Evolutionary conservation across 108 stramenopile species (phyloP).

Genomic region (Cyclotella cryptica): DNA sequence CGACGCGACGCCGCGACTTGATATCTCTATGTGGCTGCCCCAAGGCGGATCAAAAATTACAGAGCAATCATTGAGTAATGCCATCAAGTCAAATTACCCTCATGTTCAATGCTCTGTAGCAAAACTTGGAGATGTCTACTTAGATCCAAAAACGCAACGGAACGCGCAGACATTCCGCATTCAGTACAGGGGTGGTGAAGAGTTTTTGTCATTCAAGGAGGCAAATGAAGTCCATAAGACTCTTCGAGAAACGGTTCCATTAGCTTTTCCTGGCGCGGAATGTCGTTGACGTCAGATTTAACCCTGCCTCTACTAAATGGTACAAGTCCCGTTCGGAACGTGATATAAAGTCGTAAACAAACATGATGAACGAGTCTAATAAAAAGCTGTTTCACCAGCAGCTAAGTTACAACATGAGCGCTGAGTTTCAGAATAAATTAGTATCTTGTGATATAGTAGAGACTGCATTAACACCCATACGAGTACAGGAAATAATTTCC

Average conservation of each 20-base stretch:
- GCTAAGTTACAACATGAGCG: no score
- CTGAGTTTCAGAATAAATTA: no score
- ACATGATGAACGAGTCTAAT: no score
- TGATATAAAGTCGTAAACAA: no score
- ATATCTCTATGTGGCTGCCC: constrained; percentile 54
- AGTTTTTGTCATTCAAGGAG: constrained; percentile 27
- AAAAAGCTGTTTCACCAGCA: no score
- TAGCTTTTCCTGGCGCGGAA: constrained; percentile 53
- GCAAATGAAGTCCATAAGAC: constrained; percentile 52
- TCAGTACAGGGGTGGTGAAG: constrained; percentile 45
- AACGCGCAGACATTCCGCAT: constrained; percentile 50
- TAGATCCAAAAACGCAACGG: constrained; percentile 37
- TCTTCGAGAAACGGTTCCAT: constrained; percentile 40
- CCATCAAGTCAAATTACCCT: constrained; percentile 1
- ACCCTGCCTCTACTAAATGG: no score
- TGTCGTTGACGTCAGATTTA: constrained; percentile 31
- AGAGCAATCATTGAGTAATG: constrained; percentile 11
- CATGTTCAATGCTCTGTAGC: constrained; percentile 15
- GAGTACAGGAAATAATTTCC: no score
- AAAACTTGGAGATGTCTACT: constrained; percentile 30
- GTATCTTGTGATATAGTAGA: no score
- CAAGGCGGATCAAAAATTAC: constrained; percentile 7
- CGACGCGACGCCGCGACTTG: constrained; percentile 30
- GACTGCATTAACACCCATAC: no score
- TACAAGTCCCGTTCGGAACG: no score